phyloP scores from a whole-genome alignment of 2,329 filamentous ascomycete genomes.

The Colletotrichum chlorophyti region DNA sequence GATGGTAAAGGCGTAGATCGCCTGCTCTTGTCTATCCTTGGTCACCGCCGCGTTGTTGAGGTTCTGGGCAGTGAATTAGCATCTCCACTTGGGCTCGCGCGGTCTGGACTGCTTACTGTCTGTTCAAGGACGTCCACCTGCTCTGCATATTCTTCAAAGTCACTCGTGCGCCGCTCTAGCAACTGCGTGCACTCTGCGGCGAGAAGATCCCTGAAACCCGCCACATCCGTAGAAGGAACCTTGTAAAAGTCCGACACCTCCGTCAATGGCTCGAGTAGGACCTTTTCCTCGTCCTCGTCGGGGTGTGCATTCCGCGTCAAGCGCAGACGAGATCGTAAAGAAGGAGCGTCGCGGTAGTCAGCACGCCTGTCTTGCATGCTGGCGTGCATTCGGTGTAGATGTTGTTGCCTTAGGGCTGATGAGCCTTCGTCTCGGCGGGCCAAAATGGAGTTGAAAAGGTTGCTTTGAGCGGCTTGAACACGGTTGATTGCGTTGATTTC shows the following conservation, averaged over 20 bases:
- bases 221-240: slow-evolving; percentile 19
- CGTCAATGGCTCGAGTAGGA: slow-evolving; percentile 10
- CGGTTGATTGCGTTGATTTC: slow-evolving; percentile 47
- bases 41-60: slow-evolving; percentile 46
- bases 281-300: slow-evolving; percentile 7
- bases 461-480: slow-evolving; percentile 41
- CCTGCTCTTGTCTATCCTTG: slow-evolving; percentile 53
- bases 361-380: slow-evolving; percentile 14
- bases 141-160: slow-evolving; percentile 37
- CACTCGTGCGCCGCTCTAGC: slow-evolving; percentile 42
- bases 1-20: slow-evolving; percentile 57
- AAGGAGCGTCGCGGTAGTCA: neutral
- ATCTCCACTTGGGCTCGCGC: neutral
- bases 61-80: slow-evolving; percentile 31
- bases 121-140: slow-evolving; percentile 36
- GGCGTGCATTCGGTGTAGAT: slow-evolving; percentile 29
- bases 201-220: slow-evolving; percentile 38
- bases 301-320: slow-evolving; percentile 5
- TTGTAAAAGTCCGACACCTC: slow-evolving; percentile 30
- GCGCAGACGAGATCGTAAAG: slow-evolving; percentile 16
- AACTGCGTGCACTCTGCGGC: slow-evolving; percentile 45
- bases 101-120: slow-evolving; percentile 29
- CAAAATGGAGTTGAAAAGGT: slow-evolving; percentile 37
- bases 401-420: slow-evolving; percentile 21
- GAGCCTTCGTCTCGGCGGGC: neutral